Conservation (phyloP, 208 protist species). For the Crithidia bombi region DNA sequence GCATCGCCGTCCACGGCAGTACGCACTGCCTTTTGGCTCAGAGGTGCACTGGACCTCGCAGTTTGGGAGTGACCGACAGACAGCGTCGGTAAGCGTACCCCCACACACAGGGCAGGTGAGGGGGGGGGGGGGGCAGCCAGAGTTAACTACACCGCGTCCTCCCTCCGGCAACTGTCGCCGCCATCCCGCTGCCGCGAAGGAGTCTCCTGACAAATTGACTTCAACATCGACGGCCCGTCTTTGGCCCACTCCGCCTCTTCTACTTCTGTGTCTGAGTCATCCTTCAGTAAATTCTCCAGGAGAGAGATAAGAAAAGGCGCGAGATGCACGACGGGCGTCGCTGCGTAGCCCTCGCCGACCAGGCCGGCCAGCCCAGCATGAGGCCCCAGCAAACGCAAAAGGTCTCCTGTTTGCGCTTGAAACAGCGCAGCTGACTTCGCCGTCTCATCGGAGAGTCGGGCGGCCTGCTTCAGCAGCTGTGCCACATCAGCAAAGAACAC, state of each 20-base stretch:
- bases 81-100: too few species aligned
- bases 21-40: too few species aligned
- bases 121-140: too few species aligned
- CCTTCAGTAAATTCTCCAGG: slow-evolving; percentile 21
- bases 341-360: slow-evolving; percentile 13
- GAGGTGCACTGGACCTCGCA: too few species aligned
- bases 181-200: too few species aligned
- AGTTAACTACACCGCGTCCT: too few species aligned
- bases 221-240: too few species aligned
- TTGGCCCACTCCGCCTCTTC: not conserved
- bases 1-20: too few species aligned
- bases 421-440: slow-evolving; percentile 17
- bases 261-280: slow-evolving; percentile 2
- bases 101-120: too few species aligned
- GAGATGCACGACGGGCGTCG: slow-evolving; percentile 28
- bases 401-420: slow-evolving; percentile 21
- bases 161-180: too few species aligned
- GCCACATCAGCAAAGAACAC: slow-evolving; percentile 25
- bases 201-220: too few species aligned
- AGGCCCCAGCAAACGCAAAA: slow-evolving; percentile 26
- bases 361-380: slow-evolving; percentile 25
- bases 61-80: too few species aligned
- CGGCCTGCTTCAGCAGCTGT: slow-evolving; percentile 18
- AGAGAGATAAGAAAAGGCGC: slow-evolving; percentile 9
- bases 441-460: slow-evolving; percentile 22